Evolutionary conservation across 495 filamentous ascomycete genomes (phyloP).

Genomic region (Hypomontagnella submonticulosa): DNA sequence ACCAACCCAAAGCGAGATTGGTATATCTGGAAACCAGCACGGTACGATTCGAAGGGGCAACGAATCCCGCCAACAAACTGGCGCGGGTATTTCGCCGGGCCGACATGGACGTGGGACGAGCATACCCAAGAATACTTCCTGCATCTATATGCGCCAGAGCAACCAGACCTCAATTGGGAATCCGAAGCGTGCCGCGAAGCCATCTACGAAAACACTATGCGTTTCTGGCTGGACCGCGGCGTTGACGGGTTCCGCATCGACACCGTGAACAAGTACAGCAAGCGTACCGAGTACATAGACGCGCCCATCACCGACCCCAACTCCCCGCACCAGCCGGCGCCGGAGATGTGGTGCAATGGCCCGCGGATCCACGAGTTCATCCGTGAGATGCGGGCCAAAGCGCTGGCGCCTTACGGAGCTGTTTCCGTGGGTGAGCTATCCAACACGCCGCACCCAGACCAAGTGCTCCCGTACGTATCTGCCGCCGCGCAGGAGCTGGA

Average conservation of each 20-base stretch:
- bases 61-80: constrained; percentile 78
- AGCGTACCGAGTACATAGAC: constrained; percentile 69
- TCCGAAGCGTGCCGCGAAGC: constrained; percentile 68
- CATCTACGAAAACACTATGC: constrained; percentile 71
- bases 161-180: constrained; percentile 84
- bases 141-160: constrained; percentile 70
- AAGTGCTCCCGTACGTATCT: constrained; percentile 70
- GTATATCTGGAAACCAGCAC: constrained; percentile 77
- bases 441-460: constrained; percentile 65
- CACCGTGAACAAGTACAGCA: constrained; percentile 72
- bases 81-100: constrained; percentile 65
- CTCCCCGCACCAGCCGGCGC: constrained; percentile 57
- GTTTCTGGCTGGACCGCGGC: constrained; percentile 77
- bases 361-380: constrained; percentile 74
- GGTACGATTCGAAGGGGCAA: constrained; percentile 67
- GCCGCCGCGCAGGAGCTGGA: constrained; percentile 69
- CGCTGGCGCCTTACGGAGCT: constrained; percentile 74
- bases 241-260: constrained; percentile 78
- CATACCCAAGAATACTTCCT: constrained; percentile 75
- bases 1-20: constrained; percentile 72
- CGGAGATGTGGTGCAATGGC: constrained; percentile 69
- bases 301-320: constrained; percentile 63
- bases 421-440: constrained; percentile 80
- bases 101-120: constrained; percentile 75
- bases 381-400: constrained; percentile 65